Evolutionary conservation across 2,329 filamentous ascomycete genomes (phyloP).

Genomic region (Dichotomopilus funicola): DNA sequence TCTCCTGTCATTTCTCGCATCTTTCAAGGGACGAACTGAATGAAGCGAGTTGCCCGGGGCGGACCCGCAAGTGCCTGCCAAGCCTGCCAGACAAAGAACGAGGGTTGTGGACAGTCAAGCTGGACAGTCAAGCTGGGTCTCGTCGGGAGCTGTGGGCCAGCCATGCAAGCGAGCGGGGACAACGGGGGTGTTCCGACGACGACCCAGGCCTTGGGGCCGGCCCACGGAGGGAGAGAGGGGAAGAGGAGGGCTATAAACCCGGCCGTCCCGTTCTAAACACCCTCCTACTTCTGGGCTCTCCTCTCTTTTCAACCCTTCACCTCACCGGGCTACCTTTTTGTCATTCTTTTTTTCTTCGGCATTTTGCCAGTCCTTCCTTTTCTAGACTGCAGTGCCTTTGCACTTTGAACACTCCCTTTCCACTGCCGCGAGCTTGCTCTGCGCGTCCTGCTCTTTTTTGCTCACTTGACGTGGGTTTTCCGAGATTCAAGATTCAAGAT

Average conservation of each 20-base stretch:
- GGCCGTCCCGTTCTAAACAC: not conserved
- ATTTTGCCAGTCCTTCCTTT: constrained; percentile 20
- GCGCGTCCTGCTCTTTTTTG: constrained; percentile 22
- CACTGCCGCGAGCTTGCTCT: constrained; percentile 24
- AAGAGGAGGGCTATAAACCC: constrained; percentile 5
- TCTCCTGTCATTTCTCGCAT: not conserved
- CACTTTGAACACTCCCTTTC: constrained; percentile 19
- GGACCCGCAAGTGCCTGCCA: constrained; percentile 6
- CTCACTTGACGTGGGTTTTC: constrained; percentile 9
- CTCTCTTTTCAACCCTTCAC: constrained; percentile 11
- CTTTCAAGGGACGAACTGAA: not conserved
- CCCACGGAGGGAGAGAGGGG: no score
- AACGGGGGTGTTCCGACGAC: not conserved
- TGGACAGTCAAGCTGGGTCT: no score
- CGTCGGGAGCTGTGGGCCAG: not conserved
- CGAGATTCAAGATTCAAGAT: not conserved
- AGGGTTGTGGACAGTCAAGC: not conserved
- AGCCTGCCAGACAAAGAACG: not conserved
- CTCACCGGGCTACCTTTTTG: constrained; percentile 21
- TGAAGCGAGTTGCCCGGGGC: not conserved
- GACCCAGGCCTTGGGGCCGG: not conserved
- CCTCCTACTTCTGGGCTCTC: constrained; percentile 1
- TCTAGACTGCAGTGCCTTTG: constrained; percentile 5
- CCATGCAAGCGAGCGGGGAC: constrained; percentile 11
- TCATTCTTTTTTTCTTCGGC: constrained; percentile 20